phyloP scores from a whole-genome alignment of 2,329 filamentous ascomycete genomes.

The Botrytis aclada region DNA sequence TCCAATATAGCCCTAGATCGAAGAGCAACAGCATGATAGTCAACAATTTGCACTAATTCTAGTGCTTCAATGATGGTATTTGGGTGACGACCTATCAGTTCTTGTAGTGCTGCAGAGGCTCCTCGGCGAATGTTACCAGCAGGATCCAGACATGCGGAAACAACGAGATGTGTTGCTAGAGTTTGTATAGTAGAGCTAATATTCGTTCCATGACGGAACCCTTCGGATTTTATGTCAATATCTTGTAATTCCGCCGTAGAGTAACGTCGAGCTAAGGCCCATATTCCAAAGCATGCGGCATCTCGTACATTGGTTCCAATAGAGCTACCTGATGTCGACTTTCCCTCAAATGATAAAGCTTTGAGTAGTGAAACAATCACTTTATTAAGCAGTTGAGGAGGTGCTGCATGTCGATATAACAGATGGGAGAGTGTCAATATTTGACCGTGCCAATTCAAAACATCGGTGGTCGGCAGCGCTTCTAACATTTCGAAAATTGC shows the following conservation, averaged over 20 bases:
- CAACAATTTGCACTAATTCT: constrained; percentile 76
- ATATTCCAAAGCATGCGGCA: constrained; percentile 93
- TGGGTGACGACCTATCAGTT: constrained; percentile 89
- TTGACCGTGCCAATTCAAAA: constrained; percentile 78
- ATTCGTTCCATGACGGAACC: background rate
- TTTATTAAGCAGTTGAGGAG: constrained; percentile 64
- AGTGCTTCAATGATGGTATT: constrained; percentile 72
- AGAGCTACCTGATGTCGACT: constrained; percentile 78
- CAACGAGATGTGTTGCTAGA: constrained; percentile 76
- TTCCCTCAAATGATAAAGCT: constrained; percentile 84
- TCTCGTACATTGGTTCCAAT: constrained; percentile 89
- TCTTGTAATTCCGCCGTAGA: constrained; percentile 71
- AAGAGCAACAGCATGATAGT: constrained; percentile 91
- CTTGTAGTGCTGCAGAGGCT: constrained; percentile 88
- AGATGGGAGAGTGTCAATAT: constrained; percentile 84
- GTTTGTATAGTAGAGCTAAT: constrained; percentile 59
- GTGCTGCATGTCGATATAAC: constrained; percentile 79
- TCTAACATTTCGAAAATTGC: constrained; percentile 72
- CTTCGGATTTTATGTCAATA: constrained; percentile 45
- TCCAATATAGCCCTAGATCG: constrained; percentile 76
- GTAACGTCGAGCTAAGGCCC: constrained; percentile 87
- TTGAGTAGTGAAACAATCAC: constrained; percentile 75
- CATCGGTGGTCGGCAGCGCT: constrained; percentile 49
- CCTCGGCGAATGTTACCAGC: constrained; percentile 91
- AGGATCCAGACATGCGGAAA: constrained; percentile 80